phyloP scores from a whole-genome alignment of 106 monocot genomes.

The Triglochin maritima region DNA sequence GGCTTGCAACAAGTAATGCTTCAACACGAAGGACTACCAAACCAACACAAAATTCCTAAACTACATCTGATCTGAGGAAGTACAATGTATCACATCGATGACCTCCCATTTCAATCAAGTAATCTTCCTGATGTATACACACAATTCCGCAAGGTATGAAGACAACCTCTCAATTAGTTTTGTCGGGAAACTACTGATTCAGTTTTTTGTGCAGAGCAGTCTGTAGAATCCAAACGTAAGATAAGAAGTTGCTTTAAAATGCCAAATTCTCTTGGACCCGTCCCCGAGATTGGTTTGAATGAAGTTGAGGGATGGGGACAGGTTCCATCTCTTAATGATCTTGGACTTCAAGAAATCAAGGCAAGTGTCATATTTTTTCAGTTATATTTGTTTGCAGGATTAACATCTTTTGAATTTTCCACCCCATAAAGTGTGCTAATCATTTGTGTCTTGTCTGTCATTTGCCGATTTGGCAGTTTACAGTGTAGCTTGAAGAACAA shows the following conservation, averaged over 20 bases:
- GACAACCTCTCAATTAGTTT: no score
- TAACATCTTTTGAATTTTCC: no score
- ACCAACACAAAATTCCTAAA: constrained; percentile 19
- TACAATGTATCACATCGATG: constrained; percentile 93
- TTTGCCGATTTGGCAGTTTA: no score
- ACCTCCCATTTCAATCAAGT: constrained; percentile 53
- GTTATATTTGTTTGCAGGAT: not conserved
- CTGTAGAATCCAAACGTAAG: constrained; percentile 66
- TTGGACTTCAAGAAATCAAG: constrained; percentile 46
- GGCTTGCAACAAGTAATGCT: constrained; percentile 41
- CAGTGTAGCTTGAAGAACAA: no score
- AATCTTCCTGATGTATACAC: constrained; percentile 86
- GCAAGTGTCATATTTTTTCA: constrained; percentile 16
- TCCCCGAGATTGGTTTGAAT: constrained; percentile 37
- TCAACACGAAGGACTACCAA: constrained; percentile 9
- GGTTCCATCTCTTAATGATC: constrained; percentile 49
- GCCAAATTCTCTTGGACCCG: constrained; percentile 56
- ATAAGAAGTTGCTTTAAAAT: constrained; percentile 63
- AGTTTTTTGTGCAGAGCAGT: constrained; percentile 23
- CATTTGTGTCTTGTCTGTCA: no score
- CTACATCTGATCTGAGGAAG: constrained; percentile 83
- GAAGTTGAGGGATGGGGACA: constrained; percentile 63
- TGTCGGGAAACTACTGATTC: no score
- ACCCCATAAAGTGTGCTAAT: no score
- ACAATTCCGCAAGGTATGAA: constrained; percentile 83